phyloP scores from a whole-genome alignment of 345 rosid genomes.

The Fremontodendron californicum region DNA sequence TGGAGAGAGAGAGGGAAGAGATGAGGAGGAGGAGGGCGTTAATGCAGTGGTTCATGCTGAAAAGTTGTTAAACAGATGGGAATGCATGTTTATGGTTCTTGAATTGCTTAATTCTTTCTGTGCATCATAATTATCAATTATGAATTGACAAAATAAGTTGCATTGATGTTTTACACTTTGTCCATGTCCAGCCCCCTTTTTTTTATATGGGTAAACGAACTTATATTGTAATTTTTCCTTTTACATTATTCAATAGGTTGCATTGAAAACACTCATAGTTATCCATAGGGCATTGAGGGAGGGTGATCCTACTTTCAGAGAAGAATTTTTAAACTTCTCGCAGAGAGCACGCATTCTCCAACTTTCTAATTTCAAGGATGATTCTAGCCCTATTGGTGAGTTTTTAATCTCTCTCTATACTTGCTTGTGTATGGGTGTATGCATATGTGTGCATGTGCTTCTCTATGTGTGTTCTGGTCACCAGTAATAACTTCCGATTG shows the following conservation, averaged over 20 bases:
- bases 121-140: background rate
- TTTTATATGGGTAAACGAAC: background rate
- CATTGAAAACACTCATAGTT: constrained; percentile 85
- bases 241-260: constrained; percentile 52
- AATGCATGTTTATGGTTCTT: background rate
- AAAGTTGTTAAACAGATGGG: background rate
- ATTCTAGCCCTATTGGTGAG: constrained; percentile 88
- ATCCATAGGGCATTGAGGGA: constrained; percentile 87
- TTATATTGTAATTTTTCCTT: constrained; percentile 4
- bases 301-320: constrained; percentile 94
- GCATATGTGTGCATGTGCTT: background rate
- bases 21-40: background rate
- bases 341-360: constrained; percentile 85
- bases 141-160: background rate
- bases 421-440: background rate
- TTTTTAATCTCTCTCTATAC: background rate
- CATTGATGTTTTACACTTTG: background rate
- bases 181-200: background rate
- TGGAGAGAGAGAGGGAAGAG: background rate
- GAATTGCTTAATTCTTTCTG: background rate
- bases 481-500: background rate
- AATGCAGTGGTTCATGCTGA: background rate
- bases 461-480: background rate
- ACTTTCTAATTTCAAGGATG: constrained; percentile 94
- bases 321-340: constrained; percentile 73